Percentiles rank a stretch among this genome's conserved stretches.
phyloP scores from a whole-genome alignment of 192 early-diverging fungal species.

The Allomyces macrogynus region DNA sequence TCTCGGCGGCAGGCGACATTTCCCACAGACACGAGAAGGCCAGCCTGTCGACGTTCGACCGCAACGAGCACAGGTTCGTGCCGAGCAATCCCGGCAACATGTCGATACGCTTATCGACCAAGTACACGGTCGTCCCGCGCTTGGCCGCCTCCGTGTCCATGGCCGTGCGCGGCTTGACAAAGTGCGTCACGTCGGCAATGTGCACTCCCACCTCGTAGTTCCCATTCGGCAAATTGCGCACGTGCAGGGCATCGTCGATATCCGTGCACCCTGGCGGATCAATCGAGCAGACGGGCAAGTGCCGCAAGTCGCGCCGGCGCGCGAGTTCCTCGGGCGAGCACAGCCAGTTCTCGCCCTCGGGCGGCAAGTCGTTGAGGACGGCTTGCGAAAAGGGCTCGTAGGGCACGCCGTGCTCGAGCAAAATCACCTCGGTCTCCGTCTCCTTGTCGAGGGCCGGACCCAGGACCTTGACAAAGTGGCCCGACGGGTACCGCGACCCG shows the following conservation, averaged over 20 bases:
- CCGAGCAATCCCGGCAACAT: constrained; percentile 82
- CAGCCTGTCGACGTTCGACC: constrained; percentile 64
- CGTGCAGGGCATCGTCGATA: constrained; percentile 97
- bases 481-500: constrained; percentile 57
- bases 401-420: constrained; percentile 91
- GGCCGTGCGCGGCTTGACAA: constrained; percentile 76
- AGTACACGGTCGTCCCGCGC: constrained; percentile 79
- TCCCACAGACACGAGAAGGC: constrained; percentile 96
- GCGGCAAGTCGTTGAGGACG: constrained; percentile 62
- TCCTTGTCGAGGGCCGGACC: constrained; percentile 85
- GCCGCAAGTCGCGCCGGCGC: constrained; percentile 58
- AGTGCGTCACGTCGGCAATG: constrained; percentile 91
- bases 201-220: constrained; percentile 76
- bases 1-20: constrained; percentile 59
- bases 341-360: constrained; percentile 72
- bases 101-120: constrained; percentile 85
- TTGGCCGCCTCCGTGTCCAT: constrained; percentile 85
- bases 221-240: constrained; percentile 52
- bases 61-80: constrained; percentile 82
- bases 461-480: constrained; percentile 79
- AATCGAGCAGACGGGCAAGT: constrained; percentile 79
- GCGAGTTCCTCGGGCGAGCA: constrained; percentile 48
- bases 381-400: constrained; percentile 78
- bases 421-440: constrained; percentile 88
- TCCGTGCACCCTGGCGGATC: constrained; percentile 98